These are phyloP conservation scores for Rosa persica DNA, from an alignment of 306 rosid species.

Conservation along the genomic window DNA sequence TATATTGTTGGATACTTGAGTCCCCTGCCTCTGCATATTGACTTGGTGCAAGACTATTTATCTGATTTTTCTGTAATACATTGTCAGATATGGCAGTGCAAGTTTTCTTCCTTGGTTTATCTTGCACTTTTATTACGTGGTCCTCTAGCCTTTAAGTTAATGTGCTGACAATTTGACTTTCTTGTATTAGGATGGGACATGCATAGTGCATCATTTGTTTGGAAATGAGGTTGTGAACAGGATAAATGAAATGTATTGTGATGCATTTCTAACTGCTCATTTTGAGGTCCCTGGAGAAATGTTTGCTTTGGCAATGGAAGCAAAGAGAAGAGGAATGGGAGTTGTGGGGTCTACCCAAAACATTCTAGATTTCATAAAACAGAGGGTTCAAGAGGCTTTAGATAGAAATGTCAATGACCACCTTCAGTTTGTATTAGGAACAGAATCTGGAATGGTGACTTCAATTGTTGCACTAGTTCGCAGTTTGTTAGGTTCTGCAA, in stretches of 20 bases:
- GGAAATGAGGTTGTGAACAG: slow-evolving; percentile 92
- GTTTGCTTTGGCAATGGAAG: slow-evolving; percentile 98
- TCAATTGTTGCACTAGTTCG: slow-evolving; percentile 84
- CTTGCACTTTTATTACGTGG: slow-evolving; percentile 5
- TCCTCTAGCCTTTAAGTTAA: background rate
- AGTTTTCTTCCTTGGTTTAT: background rate
- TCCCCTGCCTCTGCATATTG: slow-evolving; percentile 1
- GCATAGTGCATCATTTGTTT: slow-evolving; percentile 91
- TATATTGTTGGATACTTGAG: background rate
- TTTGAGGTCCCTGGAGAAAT: slow-evolving; percentile 99
- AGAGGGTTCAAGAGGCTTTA: slow-evolving; percentile 79
- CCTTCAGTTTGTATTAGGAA: slow-evolving; percentile 91
- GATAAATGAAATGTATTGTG: slow-evolving; percentile 90
- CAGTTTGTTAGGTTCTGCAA: slow-evolving; percentile 51
- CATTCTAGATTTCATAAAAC: slow-evolving; percentile 83
- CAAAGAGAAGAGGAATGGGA: slow-evolving; percentile 98
- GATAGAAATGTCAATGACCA: slow-evolving; percentile 80
- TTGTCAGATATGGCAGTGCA: background rate
- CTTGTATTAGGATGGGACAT: slow-evolving; percentile 75
- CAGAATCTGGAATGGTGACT: slow-evolving; percentile 97
- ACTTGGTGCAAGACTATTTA: background rate
- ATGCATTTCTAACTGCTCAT: slow-evolving; percentile 95
- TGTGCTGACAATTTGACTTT: slow-evolving; percentile 32
- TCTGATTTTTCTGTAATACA: background rate
- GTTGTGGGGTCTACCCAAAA: slow-evolving; percentile 90